Conservation (phyloP, 306 rosid genomes). For the Hippophae gyantsensis region DNA sequence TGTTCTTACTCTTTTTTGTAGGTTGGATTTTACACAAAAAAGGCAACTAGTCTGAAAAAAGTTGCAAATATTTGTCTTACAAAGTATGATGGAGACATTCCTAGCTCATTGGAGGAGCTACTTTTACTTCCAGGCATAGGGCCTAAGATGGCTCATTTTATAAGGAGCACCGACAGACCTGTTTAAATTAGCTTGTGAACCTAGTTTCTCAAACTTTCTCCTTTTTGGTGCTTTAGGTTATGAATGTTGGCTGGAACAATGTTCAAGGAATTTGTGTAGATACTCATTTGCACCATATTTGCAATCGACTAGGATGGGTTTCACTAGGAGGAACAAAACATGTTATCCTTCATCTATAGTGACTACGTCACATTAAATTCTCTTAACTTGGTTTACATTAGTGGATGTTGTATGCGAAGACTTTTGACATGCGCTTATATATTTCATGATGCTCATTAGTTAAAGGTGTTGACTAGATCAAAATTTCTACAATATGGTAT, state of each 20-base stretch:
- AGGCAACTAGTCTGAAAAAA: conserved; percentile 76
- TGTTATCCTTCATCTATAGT: conserved; percentile 31
- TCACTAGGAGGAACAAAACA: conserved; percentile 57
- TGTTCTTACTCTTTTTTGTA: conserved; percentile 18
- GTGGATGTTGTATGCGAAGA: no score
- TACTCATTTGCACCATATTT: conserved; percentile 87
- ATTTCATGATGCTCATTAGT: no score
- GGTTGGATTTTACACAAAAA: conserved; percentile 91
- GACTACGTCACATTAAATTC: conserved; percentile 1
- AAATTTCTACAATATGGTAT: no score
- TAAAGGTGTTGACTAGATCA: no score
- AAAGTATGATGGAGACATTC: conserved; percentile 82
- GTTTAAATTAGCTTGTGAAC: conserved; percentile 15
- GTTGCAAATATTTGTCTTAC: conserved; percentile 71
- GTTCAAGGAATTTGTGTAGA: conserved; percentile 95
- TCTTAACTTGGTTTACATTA: no score
- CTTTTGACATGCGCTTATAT: no score
- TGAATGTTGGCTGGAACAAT: conserved; percentile 88
- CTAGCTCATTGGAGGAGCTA: conserved; percentile 66
- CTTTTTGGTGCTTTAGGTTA: conserved; percentile 44
- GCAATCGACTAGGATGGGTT: conserved; percentile 93
- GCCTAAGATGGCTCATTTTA: conserved; percentile 97
- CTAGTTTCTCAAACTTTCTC: conserved; percentile 16
- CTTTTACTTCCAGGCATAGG: conserved; percentile 92
- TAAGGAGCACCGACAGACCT: conserved; percentile 20